Percentiles rank a stretch among this genome's conserved stretches.
These are phyloP conservation scores for Colletotrichum orbiculare DNA, from an alignment of 2,329 filamentous ascomycete species.

Conservation along the genomic window DNA sequence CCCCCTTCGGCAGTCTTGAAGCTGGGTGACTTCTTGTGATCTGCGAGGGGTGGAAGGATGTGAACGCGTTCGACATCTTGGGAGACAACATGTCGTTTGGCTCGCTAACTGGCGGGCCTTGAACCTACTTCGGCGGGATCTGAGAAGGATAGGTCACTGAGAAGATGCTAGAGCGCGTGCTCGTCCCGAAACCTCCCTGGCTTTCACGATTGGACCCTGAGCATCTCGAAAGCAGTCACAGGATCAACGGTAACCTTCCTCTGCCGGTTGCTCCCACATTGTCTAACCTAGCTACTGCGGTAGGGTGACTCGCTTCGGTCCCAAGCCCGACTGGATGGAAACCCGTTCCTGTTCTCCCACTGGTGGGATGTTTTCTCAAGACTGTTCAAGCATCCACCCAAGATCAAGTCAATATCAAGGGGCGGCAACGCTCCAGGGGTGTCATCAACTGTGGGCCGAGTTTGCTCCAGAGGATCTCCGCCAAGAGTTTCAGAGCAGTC, in stretches of 20 bases:
- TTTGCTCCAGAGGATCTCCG: neutral
- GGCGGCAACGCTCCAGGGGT: neutral
- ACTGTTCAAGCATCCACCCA: neutral
- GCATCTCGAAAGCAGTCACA: constrained; percentile 64
- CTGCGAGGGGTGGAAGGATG: too few relatives aligned
- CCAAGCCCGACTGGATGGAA: neutral
- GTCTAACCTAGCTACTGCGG: constrained; percentile 35
- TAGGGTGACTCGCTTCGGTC: neutral
- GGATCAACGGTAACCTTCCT: constrained; percentile 61
- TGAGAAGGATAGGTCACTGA: constrained; percentile 66
- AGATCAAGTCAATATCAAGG: neutral
- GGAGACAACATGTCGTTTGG: too few relatives aligned
- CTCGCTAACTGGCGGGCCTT: too few relatives aligned
- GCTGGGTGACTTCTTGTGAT: too few relatives aligned
- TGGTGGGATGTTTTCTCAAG: constrained; percentile 1
- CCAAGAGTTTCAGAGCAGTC: constrained; percentile 6
- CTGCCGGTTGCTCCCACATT: constrained; percentile 56
- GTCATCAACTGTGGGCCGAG: neutral
- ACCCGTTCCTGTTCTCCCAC: neutral
- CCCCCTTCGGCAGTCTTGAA: too few relatives aligned
- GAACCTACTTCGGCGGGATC: constrained; percentile 70
- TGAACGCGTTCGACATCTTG: too few relatives aligned
- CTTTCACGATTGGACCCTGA: constrained; percentile 64
- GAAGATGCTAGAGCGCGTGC: constrained; percentile 68
- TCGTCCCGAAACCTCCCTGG: constrained; percentile 63